These are phyloP conservation scores for Coemansia sp. DNA, from an alignment of 192 early-diverging fungal genomes.

Conservation along the genomic window DNA sequence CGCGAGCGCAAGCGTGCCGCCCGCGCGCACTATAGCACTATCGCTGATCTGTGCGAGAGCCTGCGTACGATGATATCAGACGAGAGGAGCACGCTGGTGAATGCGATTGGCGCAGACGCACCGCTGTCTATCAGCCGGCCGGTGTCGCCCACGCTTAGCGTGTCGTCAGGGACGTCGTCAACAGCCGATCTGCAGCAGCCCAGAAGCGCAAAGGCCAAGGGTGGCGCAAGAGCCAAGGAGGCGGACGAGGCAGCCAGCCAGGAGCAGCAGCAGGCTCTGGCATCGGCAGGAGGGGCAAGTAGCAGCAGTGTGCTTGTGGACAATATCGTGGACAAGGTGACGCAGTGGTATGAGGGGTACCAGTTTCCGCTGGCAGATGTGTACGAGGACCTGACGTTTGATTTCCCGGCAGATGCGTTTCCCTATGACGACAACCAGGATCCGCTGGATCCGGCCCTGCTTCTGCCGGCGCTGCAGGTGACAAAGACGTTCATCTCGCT, in stretches of 20 bases:
- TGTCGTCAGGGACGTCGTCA: conserved; percentile 22
- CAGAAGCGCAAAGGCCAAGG: not conserved
- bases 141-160: conserved; percentile 30
- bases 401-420: conserved; percentile 49
- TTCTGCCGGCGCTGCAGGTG: conserved; percentile 68
- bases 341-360: conserved; percentile 52
- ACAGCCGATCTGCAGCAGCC: not conserved
- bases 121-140: conserved; percentile 16
- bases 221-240: conserved; percentile 5
- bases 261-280: conserved; percentile 5
- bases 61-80: conserved; percentile 36
- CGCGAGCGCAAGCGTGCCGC: conserved; percentile 47
- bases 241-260: not conserved
- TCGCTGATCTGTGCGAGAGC: conserved; percentile 41
- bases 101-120: conserved; percentile 2
- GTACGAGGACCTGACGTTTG: conserved; percentile 57
- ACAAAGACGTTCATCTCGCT: conserved; percentile 65
- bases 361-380: conserved; percentile 55
- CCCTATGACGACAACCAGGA: conserved; percentile 60
- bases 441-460: conserved; percentile 61
- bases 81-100: conserved; percentile 27
- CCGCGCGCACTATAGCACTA: conserved; percentile 32
- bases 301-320: conserved; percentile 29
- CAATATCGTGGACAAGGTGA: conserved; percentile 41
- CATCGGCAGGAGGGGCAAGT: no score